Percentiles rank a stretch among this genome's conserved stretches.
Evolutionary conservation across 208 protist species (phyloP).

Genomic region (Naegleria lovaniensis): DNA sequence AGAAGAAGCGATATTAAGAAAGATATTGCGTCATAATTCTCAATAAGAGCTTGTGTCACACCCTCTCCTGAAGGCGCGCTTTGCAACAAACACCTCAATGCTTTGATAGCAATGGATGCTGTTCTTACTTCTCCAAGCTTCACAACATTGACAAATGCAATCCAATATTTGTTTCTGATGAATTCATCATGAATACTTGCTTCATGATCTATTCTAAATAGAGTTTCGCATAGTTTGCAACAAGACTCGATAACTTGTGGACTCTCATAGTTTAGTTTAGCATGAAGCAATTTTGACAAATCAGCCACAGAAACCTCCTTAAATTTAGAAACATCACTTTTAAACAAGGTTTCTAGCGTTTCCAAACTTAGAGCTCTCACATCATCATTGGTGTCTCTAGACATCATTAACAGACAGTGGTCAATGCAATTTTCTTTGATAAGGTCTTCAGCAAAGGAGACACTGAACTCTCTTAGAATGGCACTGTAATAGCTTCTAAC

Average conservation of each 20-base stretch:
- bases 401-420: background rate
- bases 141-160: background rate
- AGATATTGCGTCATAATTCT: background rate
- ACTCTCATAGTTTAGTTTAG: background rate
- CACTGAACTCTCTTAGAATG: background rate
- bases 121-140: background rate
- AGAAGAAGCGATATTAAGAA: background rate
- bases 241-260: background rate
- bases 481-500: constrained; percentile 24
- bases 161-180: background rate
- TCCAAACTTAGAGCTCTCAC: background rate
- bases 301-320: background rate
- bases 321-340: background rate
- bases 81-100: background rate
- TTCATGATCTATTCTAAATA: background rate
- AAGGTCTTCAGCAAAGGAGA: background rate
- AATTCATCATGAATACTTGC: background rate
- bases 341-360: background rate
- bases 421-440: background rate
- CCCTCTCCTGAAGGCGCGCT: background rate
- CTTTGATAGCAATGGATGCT: background rate
- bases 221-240: constrained; percentile 10
- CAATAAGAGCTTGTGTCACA: background rate
- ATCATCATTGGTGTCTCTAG: background rate
- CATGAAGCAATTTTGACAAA: background rate